phyloP scores from a whole-genome alignment of 2,329 filamentous ascomycete genomes.

The Penicillium aurantiogriseum region DNA sequence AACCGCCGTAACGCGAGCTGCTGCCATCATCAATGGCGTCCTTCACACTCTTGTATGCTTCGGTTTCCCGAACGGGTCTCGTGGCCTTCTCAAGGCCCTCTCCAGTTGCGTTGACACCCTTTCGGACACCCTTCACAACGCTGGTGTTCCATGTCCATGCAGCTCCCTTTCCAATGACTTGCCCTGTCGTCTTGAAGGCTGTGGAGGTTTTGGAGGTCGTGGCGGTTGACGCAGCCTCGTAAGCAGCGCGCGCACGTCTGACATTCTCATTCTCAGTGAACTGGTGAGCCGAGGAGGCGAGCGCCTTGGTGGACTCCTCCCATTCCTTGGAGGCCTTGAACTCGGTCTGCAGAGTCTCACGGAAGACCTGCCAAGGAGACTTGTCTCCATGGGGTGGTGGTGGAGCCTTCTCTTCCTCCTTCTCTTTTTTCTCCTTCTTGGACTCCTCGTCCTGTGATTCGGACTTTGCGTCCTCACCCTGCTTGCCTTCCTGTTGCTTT shows the following conservation, averaged over 20 bases:
- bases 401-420: slow-evolving; percentile 67
- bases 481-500: slow-evolving; percentile 38
- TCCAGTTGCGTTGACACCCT: slow-evolving; percentile 81
- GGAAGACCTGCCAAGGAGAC: slow-evolving; percentile 97
- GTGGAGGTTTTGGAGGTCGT: slow-evolving; percentile 75
- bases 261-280: slow-evolving; percentile 93
- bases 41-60: slow-evolving; percentile 92
- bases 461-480: slow-evolving; percentile 36
- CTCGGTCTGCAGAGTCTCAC: slow-evolving; percentile 89
- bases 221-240: slow-evolving; percentile 79
- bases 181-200: slow-evolving; percentile 80
- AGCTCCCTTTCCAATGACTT: slow-evolving; percentile 84
- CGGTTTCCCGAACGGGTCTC: slow-evolving; percentile 86
- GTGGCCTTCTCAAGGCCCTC: slow-evolving; percentile 92
- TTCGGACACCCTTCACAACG: slow-evolving; percentile 85
- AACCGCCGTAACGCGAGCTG: slow-evolving; percentile 92
- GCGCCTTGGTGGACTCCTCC: slow-evolving; percentile 97
- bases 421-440: slow-evolving; percentile 47
- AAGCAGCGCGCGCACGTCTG: slow-evolving; percentile 78
- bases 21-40: slow-evolving; percentile 96
- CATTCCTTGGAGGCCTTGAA: slow-evolving; percentile 98
- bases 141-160: slow-evolving; percentile 96
- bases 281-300: slow-evolving; percentile 83
- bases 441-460: slow-evolving; percentile 47
- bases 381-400: slow-evolving; percentile 98